phyloP scores from a whole-genome alignment of 306 rosid genomes.

The Medicago arabica region DNA sequence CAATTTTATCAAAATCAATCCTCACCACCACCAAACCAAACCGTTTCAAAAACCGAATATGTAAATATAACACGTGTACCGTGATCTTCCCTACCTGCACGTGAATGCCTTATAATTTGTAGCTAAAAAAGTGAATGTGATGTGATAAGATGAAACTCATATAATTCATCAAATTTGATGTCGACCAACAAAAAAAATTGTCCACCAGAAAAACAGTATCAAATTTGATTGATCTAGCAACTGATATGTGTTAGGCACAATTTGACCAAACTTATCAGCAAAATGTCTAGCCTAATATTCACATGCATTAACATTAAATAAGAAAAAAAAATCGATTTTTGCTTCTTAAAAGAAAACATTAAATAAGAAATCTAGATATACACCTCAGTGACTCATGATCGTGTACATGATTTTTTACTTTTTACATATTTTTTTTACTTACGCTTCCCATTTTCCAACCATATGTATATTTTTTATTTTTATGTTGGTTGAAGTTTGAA shows the following conservation, averaged over 20 bases:
- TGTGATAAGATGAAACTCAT: background rate
- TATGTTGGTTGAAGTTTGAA: too few species aligned
- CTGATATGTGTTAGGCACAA: background rate
- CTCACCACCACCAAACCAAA: too few species aligned
- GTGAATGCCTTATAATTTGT: conserved; percentile 21
- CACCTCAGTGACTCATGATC: background rate
- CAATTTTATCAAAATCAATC: too few species aligned
- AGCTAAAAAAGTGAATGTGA: conserved; percentile 14
- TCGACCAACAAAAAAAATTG: background rate
- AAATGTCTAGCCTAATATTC: background rate
- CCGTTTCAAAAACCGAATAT: background rate
- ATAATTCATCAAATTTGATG: background rate
- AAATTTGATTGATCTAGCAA: background rate
- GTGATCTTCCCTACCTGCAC: background rate
- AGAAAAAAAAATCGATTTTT: too few species aligned
- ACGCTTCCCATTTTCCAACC: too few species aligned
- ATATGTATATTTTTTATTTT: too few species aligned
- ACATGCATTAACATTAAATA: background rate
- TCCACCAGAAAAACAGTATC: background rate
- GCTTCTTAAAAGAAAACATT: too few species aligned
- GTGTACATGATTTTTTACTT: too few species aligned
- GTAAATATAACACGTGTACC: conserved; percentile 21
- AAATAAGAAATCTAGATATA: background rate
- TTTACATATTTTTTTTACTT: too few species aligned
- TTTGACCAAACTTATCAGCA: background rate